These are phyloP conservation scores for Carex littledalei DNA, from an alignment of 176 grass and related monocot species.

Conservation along the genomic window DNA sequence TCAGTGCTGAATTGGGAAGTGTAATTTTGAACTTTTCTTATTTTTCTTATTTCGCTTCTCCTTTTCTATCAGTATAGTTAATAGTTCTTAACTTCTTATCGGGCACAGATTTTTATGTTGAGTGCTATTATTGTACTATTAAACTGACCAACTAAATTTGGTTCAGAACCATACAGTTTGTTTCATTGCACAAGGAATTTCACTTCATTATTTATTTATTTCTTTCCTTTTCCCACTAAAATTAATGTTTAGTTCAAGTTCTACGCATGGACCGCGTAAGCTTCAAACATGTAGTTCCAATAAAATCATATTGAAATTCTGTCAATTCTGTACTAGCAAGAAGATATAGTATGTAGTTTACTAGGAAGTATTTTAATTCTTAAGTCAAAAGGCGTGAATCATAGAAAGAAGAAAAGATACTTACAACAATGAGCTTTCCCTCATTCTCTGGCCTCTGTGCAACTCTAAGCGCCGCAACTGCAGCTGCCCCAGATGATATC, in stretches of 20 bases:
- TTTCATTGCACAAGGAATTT: not conserved
- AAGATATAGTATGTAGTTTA: not conserved
- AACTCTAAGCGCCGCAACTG: slow-evolving; percentile 36
- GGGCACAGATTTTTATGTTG: not conserved
- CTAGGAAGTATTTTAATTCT: not conserved
- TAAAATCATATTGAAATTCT: not conserved
- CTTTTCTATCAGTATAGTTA: not conserved
- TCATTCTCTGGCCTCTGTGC: slow-evolving; percentile 44
- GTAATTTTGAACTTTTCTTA: not conserved
- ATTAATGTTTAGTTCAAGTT: not conserved
- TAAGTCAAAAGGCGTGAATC: not conserved
- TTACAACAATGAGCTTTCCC: slow-evolving; percentile 46
- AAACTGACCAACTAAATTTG: not conserved
- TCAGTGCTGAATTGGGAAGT: not conserved
- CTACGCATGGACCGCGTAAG: not conserved
- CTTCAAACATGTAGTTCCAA: not conserved
- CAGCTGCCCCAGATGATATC: slow-evolving; percentile 49
- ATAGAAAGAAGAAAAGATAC: not conserved
- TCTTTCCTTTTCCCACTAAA: not conserved
- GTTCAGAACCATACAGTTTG: not conserved
- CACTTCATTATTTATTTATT: not conserved
- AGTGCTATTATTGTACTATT: not conserved
- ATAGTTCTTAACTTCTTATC: not conserved
- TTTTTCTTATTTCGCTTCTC: not conserved
- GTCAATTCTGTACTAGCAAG: not conserved